These are phyloP conservation scores for Nematocida ausubeli DNA, from an alignment of 371 early-diverging fungal species.

Conservation along the genomic window DNA sequence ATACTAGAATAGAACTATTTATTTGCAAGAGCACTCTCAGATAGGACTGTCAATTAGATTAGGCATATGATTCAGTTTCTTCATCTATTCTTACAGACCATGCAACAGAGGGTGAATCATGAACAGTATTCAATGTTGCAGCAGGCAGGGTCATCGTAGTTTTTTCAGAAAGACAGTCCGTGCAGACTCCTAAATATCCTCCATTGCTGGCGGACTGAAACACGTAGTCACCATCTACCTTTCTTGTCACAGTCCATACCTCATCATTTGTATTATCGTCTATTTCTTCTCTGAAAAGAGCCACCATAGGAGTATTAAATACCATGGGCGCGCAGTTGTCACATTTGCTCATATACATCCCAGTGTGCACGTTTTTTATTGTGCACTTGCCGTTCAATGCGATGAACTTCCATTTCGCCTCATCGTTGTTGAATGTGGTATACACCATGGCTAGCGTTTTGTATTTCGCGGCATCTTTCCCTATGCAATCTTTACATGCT, in stretches of 20 bases:
- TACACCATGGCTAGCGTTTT: slow-evolving; percentile 38
- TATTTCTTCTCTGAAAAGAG: slow-evolving; percentile 9
- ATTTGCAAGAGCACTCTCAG: background rate
- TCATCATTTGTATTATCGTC: slow-evolving; percentile 29
- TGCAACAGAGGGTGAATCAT: background rate
- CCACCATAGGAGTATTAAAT: background rate
- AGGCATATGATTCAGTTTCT: background rate
- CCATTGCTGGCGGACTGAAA: slow-evolving; percentile 25
- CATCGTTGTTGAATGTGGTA: slow-evolving; percentile 31
- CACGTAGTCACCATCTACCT: background rate
- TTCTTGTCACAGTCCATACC: slow-evolving; percentile 35
- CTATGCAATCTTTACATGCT: slow-evolving; percentile 16
- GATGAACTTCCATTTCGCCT: slow-evolving; percentile 32
- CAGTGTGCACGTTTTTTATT: slow-evolving; percentile 29
- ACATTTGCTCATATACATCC: slow-evolving; percentile 34
- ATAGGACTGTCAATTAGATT: background rate
- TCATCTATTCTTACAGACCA: slow-evolving; percentile 25
- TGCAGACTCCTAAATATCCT: slow-evolving; percentile 29
- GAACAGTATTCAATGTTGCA: background rate
- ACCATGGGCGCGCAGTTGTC: slow-evolving; percentile 7
- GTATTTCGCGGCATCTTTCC: background rate
- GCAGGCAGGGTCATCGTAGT: background rate
- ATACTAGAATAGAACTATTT: background rate
- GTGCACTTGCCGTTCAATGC: slow-evolving; percentile 13
- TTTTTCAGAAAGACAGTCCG: background rate